Percentiles rank a stretch among this genome's conserved stretches.
Evolutionary conservation across 768 basidiomycete genomes (phyloP).

Genomic region (Stropharia rugosoannulata): DNA sequence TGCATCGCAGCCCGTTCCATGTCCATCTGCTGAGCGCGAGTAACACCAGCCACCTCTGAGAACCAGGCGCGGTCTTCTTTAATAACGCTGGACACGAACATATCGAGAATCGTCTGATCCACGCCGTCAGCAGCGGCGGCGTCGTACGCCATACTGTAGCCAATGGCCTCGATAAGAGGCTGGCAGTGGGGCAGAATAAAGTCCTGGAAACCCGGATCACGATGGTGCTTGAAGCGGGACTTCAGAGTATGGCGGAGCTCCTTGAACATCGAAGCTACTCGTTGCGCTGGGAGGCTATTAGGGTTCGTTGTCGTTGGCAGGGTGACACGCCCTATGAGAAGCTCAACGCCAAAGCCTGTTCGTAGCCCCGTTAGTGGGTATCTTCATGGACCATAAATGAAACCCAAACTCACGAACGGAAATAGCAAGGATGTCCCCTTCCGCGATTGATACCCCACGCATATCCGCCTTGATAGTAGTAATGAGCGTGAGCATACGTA

Average conservation of each 20-base stretch:
- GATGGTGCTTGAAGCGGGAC: slow-evolving; percentile 20
- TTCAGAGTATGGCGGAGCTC: slow-evolving; percentile 18
- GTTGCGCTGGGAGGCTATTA: slow-evolving; percentile 16
- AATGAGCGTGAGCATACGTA: background rate
- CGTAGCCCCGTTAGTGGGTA: background rate
- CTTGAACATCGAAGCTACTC: slow-evolving; percentile 17
- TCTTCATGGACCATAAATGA: background rate
- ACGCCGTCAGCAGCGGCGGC: slow-evolving; percentile 31
- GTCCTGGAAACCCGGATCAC: slow-evolving; percentile 29
- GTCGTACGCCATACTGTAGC: slow-evolving; percentile 45
- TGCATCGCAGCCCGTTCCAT: slow-evolving; percentile 30
- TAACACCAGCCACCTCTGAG: slow-evolving; percentile 28
- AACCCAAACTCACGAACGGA: slow-evolving; percentile 6
- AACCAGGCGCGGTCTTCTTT: slow-evolving; percentile 41
- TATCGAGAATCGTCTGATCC: slow-evolving; percentile 27
- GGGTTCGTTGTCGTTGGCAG: slow-evolving; percentile 19
- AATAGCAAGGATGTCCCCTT: slow-evolving; percentile 5
- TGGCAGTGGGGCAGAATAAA: slow-evolving; percentile 41
- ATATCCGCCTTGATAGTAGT: slow-evolving; percentile 3
- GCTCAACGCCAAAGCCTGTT: slow-evolving; percentile 3
- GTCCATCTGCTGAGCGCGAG: slow-evolving; percentile 26
- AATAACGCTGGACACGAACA: slow-evolving; percentile 36
- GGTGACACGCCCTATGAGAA: slow-evolving; percentile 13
- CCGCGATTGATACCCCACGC: slow-evolving; percentile 8
- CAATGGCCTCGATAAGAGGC: slow-evolving; percentile 38